Conservation (phyloP, 768 basidiomycete species). For the Mycena chlorophos region DNA sequence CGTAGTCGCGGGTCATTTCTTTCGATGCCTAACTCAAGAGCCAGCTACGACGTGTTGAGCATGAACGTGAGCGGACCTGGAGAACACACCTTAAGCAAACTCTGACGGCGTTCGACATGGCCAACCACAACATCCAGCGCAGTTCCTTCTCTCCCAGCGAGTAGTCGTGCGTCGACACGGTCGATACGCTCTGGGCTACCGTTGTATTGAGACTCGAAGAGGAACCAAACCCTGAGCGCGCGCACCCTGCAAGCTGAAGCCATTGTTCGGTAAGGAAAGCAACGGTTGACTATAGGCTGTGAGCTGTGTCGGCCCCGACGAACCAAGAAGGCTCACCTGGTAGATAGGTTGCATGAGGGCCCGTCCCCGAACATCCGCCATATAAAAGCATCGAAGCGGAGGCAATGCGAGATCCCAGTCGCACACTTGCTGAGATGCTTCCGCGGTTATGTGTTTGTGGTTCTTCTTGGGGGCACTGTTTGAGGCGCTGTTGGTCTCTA, state of each 20-base stretch:
- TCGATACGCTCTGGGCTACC: neutral
- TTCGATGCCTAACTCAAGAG: neutral
- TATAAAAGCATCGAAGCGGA: too few relatives aligned
- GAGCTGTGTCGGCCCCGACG: too few relatives aligned
- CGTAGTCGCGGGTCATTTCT: neutral
- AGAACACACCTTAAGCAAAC: neutral
- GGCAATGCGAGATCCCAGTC: too few relatives aligned
- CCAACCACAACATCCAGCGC: neutral
- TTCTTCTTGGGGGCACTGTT: too few relatives aligned
- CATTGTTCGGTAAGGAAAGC: neutral
- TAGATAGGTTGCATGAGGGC: too few relatives aligned
- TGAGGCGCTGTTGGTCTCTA: too few relatives aligned
- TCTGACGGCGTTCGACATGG: neutral
- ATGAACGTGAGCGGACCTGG: neutral
- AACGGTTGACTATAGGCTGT: neutral
- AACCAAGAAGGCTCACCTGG: too few relatives aligned
- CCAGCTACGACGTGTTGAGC: neutral
- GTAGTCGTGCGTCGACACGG: neutral
- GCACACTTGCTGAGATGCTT: too few relatives aligned
- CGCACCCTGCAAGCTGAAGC: neutral
- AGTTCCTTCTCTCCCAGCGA: neutral
- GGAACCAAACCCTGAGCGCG: neutral
- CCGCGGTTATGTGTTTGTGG: too few relatives aligned
- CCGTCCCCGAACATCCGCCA: too few relatives aligned
- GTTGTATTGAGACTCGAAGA: neutral